Evolutionary conservation across 441 rosid genomes (phyloP), one percentile per base, ranked within the genome.

Genomic region (Populus tomentosa): DNA sequence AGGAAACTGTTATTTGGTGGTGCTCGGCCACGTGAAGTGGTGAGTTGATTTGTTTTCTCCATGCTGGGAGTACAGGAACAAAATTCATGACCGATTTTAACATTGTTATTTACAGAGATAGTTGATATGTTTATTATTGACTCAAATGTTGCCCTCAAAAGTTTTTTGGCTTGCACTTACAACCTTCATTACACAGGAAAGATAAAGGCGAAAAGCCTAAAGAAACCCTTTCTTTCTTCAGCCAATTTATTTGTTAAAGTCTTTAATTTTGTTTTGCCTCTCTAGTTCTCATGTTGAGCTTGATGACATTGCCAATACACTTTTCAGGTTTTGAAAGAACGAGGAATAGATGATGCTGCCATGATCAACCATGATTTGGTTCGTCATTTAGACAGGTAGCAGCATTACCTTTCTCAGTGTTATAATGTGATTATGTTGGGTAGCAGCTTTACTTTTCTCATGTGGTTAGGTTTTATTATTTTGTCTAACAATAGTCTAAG

Each of bases 1-100:
- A 94, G 98, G 88, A 84, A 75, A 80, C 80, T 82, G 10, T 86
- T 91, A 71, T 94, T 90, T 84, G 98, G 98, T 28, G 95, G 93
- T 86, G 95, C 95, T 65, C 89, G 91, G 42, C 97, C 97, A 38
- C 84, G 97, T 64, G 98, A 94, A 84, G 80, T 88, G 88, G 98
- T 92, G 71, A 88, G 92, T 82, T 21, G 6, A 11, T 78, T 74
- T 80, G 42, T 77, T 76, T 20, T 42, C n/a, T 35, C 75, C 46
- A 20, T 74, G 59, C 13, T 50, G 14, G 32, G 50, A 32, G 62
- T 7, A 4, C 33, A 62, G 6, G 63, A 10, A n/a, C 2, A 1
- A 73, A 62, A 10, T 35, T 1, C 9, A 50, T 10, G 50, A 53
- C 20, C 4, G 10, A 35, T 35, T 73, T 35, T 61, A 18, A 20